Evolutionary conservation across 306 rosid genomes (phyloP).

Genomic region (Cucurbita moschata): DNA sequence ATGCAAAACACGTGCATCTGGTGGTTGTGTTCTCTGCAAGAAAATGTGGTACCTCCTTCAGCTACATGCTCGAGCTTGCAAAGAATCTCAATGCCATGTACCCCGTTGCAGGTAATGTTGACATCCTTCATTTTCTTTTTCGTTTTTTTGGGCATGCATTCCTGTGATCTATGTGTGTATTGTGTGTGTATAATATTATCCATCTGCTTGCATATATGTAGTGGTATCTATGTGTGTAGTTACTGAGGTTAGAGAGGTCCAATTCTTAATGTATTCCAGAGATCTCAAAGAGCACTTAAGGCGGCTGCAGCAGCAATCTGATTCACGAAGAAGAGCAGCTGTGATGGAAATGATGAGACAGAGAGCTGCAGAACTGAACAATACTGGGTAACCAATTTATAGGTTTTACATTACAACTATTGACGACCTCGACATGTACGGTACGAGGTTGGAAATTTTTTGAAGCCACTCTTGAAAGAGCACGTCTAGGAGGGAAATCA

Average conservation of each 20-base stretch:
- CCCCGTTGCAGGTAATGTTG: constrained; percentile 90
- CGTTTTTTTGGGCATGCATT: not conserved
- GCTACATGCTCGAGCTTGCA: constrained; percentile 98
- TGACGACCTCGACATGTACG: not conserved
- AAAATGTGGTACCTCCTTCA: constrained; percentile 98
- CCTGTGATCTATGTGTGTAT: not conserved
- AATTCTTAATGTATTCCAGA: constrained; percentile 24
- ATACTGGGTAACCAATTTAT: constrained; percentile 38
- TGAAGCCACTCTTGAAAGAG: constrained; percentile 20
- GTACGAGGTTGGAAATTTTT: constrained; percentile 12
- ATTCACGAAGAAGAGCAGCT: constrained; percentile 91
- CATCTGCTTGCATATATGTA: not conserved
- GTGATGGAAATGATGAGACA: constrained; percentile 99
- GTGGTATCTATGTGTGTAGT: not conserved
- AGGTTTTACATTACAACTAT: constrained; percentile 14
- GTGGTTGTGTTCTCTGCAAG: constrained; percentile 93
- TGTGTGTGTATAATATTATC: not conserved
- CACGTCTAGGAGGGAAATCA: constrained; percentile 12
- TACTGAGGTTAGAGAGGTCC: not conserved
- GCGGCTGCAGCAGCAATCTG: constrained; percentile 96
- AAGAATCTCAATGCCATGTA: constrained; percentile 83
- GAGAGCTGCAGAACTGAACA: constrained; percentile 91
- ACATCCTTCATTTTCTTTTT: not conserved
- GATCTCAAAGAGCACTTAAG: constrained; percentile 87
- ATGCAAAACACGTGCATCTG: constrained; percentile 83